These are phyloP conservation scores for Parastagonospora nodorum DNA, from an alignment of 2,329 filamentous ascomycete species.

Conservation along the genomic window DNA sequence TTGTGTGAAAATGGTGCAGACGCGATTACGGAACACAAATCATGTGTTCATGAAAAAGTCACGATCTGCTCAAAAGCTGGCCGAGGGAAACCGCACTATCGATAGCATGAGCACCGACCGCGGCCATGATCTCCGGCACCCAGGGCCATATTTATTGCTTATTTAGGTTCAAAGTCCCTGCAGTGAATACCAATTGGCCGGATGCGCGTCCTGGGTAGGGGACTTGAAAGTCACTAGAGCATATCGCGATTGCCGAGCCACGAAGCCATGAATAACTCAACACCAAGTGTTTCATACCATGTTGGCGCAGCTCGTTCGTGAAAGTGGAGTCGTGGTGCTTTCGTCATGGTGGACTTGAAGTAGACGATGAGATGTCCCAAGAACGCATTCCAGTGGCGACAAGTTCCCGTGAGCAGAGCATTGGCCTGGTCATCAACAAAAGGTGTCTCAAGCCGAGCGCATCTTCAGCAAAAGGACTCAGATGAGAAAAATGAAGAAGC, in stretches of 20 bases:
- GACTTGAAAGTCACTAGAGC: not conserved
- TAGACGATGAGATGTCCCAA: not conserved
- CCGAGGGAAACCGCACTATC: not conserved
- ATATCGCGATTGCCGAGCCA: slow-evolving; percentile 1
- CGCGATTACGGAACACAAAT: no score
- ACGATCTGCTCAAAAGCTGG: not conserved
- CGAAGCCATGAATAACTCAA: not conserved
- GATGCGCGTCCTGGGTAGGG: not conserved
- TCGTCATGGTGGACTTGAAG: not conserved
- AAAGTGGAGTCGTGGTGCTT: not conserved
- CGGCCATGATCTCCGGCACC: not conserved
- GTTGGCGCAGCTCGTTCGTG: not conserved
- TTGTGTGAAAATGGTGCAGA: no score
- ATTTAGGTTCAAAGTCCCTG: not conserved
- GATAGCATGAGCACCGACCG: not conserved
- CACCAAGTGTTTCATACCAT: not conserved
- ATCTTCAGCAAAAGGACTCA: not conserved
- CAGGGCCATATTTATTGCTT: not conserved
- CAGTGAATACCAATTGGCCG: slow-evolving; percentile 1
- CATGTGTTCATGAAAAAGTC: not conserved
- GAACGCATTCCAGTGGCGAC: not conserved
- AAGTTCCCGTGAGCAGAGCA: not conserved
- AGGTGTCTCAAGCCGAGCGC: not conserved
- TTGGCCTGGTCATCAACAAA: not conserved
- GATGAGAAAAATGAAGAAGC: not conserved